Percentiles rank a stretch among this genome's conserved stretches.
phyloP scores from a whole-genome alignment of 371 early-diverging fungal genomes.

The Mucor plumbeus region DNA sequence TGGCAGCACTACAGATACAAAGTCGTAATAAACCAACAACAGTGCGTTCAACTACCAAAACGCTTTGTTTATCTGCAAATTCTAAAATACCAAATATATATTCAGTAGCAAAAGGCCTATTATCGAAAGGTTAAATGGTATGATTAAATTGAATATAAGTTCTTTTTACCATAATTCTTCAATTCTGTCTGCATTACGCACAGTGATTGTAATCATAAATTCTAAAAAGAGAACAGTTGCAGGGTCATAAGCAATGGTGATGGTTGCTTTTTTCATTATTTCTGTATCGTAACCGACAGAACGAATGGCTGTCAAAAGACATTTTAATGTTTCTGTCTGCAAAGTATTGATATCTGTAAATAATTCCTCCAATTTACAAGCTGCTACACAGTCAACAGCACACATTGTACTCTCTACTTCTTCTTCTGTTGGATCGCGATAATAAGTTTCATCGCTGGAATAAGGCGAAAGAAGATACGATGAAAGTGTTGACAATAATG shows the following conservation, averaged over 20 bases:
- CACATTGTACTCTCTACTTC: slow-evolving; percentile 75
- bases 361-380: slow-evolving; percentile 76
- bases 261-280: slow-evolving; percentile 42
- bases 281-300: slow-evolving; percentile 45
- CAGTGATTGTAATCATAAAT: slow-evolving; percentile 72
- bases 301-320: slow-evolving; percentile 63
- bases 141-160: no score
- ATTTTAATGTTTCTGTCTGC: slow-evolving; percentile 65
- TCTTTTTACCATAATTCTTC: slow-evolving; percentile 52
- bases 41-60: slow-evolving; percentile 74
- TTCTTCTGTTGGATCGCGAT: slow-evolving; percentile 74
- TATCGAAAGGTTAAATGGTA: no score
- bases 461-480: slow-evolving; percentile 78
- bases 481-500: slow-evolving; percentile 78
- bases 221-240: slow-evolving; percentile 78
- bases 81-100: slow-evolving; percentile 73
- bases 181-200: slow-evolving; percentile 76
- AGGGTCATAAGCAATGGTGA: slow-evolving; percentile 65
- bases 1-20: slow-evolving; percentile 70
- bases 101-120: slow-evolving; percentile 61
- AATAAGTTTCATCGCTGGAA: slow-evolving; percentile 60
- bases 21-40: slow-evolving; percentile 78
- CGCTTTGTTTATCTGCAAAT: slow-evolving; percentile 72
- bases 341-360: slow-evolving; percentile 76
- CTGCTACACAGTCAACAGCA: slow-evolving; percentile 72